These are phyloP conservation scores for Metschnikowia gelsemii DNA, from an alignment of 805 yeast species.

Conservation along the genomic window DNA sequence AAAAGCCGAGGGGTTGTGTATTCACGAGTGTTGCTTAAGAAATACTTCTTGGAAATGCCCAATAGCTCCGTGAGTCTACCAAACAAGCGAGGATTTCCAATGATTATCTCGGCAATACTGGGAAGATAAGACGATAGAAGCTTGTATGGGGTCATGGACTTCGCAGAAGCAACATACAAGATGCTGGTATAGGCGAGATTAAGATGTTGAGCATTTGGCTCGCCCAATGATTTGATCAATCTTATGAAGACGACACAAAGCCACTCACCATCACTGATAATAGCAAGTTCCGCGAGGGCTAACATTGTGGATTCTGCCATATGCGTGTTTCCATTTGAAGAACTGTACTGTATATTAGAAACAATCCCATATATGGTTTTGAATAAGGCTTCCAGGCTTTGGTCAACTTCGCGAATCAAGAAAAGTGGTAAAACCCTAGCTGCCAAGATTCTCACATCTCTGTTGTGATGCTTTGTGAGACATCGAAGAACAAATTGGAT, in stretches of 20 bases:
- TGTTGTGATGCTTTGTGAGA: constrained; percentile 38
- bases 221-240: constrained; percentile 65
- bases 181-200: constrained; percentile 69
- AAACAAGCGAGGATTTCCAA: constrained; percentile 58
- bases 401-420: constrained; percentile 37
- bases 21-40: constrained; percentile 65
- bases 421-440: constrained; percentile 55
- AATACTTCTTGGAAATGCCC: constrained; percentile 58
- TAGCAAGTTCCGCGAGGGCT: constrained; percentile 65
- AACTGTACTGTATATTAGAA: constrained; percentile 39
- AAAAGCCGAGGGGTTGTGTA: constrained; percentile 77
- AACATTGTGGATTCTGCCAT: constrained; percentile 58
- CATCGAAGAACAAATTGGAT: constrained; percentile 44
- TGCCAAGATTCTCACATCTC: constrained; percentile 57
- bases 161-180: constrained; percentile 53
- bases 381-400: constrained; percentile 43
- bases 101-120: constrained; percentile 61
- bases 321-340: constrained; percentile 30
- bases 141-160: constrained; percentile 70
- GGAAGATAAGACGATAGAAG: constrained; percentile 78
- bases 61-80: constrained; percentile 62
- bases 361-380: constrained; percentile 44
- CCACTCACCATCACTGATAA: constrained; percentile 63
- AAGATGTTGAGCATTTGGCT: constrained; percentile 60
- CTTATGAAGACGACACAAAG: constrained; percentile 64